Evolutionary conservation across 73 alveolate genomes (phyloP), one percentile per base, ranked within the genome.

Genomic region (Blepharisma stoltei): DNA sequence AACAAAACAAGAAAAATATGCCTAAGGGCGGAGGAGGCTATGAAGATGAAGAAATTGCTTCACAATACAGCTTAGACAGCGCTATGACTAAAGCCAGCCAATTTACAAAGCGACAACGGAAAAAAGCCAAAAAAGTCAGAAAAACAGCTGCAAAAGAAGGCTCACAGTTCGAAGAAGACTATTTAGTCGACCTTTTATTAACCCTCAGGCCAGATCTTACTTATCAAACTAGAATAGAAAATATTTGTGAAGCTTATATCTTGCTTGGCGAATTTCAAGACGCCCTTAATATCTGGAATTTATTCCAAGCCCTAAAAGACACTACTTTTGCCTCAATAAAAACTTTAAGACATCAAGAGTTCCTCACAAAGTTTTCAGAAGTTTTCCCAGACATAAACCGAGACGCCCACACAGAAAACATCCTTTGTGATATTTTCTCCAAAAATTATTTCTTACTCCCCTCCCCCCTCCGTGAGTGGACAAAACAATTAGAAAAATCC

Each of bases 91-190:
- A 87, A 78, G 84, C 96, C 45, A 81, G 95, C 1, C 89, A 93
- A 78, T 76, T 76, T 66, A 87, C 87, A 80, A 83, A 76, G 87
- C 54, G 88, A 67, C 78, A 88, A 70, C 84, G 90, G 50, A 88
- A 85, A 67, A 77, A 49, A 55, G 85, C 85, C 86, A 90, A 88
- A 76, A 85, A 85, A 38, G 88, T 83, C 73, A 85, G 65, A 75
- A 93, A 93, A 90, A 88, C 94, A 77, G 84, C 78, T 60, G 94
- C 90, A 5, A 93, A 93, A 80, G 98, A 90, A 78, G 98, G 98
- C 9, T 88, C 97, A 0, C 93, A 95, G 38, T 88, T 88, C 76
- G 98, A 93, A 90, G 98, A 93, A 83, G 97, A 93, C 65, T 81
- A 81, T 71, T 80, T 93, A 7, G 80, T 93, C 68, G 97, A 90